A percentile compares a stretch with the other conserved stretches of the same genome.
phyloP scores from a whole-genome alignment of 192 early-diverging fungal genomes.

The Jimgerdemannia flammicorona region DNA sequence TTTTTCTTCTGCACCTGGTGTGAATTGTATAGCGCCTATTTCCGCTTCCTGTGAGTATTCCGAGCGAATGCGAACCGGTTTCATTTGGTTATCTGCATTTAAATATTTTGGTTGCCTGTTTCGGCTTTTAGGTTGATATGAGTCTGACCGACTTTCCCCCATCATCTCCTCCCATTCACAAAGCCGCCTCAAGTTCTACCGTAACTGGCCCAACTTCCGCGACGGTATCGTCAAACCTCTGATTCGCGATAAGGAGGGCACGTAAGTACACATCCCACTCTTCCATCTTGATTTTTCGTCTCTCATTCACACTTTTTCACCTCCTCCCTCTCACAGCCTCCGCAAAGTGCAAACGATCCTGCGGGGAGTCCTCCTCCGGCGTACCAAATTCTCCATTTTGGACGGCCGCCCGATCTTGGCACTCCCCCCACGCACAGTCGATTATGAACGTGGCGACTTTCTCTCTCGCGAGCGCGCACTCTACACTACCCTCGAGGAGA shows the following conservation, averaged over 20 bases:
- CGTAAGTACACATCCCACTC: background rate
- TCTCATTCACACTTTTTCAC: background rate
- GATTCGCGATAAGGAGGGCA: background rate
- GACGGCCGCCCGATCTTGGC: conserved; percentile 65
- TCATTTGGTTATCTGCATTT: too few relatives aligned
- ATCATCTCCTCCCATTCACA: background rate
- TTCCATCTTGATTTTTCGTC: background rate
- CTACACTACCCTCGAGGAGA: conserved; percentile 39
- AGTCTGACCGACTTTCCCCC: too few relatives aligned
- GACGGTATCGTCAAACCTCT: background rate
- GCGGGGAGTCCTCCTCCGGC: conserved; percentile 45
- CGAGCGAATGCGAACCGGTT: too few relatives aligned
- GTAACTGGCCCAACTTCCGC: background rate
- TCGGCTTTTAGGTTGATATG: too few relatives aligned
- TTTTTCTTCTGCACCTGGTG: background rate
- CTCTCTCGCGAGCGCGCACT: conserved; percentile 49
- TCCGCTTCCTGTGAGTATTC: background rate
- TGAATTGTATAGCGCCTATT: too few relatives aligned
- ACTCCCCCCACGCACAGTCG: conserved; percentile 53
- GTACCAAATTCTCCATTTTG: conserved; percentile 56
- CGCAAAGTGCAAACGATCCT: background rate
- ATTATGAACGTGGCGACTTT: conserved; percentile 44
- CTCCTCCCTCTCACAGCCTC: background rate
- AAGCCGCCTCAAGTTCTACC: background rate
- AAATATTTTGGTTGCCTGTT: too few relatives aligned